Evolutionary conservation across 805 yeast genomes (phyloP), one percentile per base, ranked within the genome.

Genomic region (Candida suzukii): DNA sequence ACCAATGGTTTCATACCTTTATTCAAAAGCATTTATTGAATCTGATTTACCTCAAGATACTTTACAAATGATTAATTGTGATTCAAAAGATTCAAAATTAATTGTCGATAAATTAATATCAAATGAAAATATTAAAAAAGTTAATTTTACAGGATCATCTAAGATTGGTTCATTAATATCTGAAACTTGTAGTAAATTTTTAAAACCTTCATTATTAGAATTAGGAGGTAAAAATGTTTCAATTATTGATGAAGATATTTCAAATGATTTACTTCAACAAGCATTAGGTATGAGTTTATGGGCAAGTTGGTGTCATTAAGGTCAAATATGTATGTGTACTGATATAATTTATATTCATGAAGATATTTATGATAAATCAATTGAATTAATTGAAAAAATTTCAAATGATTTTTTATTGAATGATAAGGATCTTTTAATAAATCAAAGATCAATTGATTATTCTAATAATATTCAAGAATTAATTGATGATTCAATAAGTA

Each of bases 281-380:
- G 70, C 74, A 1, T 49, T 63, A 2, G 44, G 48, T 1, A 40
- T 41, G 14, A 51, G 56, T 22, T 33, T 67, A 9, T 58, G 61
- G 60, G 52, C 64, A 21, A 51, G 66, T 10, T 68, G 70, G 71
- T 50, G 59, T 38, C 69, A 71, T 46, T 66, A 61, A 46, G 76
- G 75, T 12, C 76, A 71, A 42, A 61, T 71, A 19, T 72, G 77
- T 49, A 71, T 71, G 75, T 58, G 67, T 40, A 61, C 70, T 1
- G 75, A 71, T 39, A 49, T 53, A 9, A 52, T 67, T 1, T 68
- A 45, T 39, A 52, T 71, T 27, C 64, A 68, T 32, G 68, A 63
- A 33, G 24, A 46, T 0, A 50, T 63, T 2, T 68, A 66, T 40
- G 61, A 63, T 4, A 50, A 60, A 30, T 56, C 61, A 24, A 38